Conservation (phyloP, 2,329 filamentous ascomycete species). For the Verticillium dahliae region DNA sequence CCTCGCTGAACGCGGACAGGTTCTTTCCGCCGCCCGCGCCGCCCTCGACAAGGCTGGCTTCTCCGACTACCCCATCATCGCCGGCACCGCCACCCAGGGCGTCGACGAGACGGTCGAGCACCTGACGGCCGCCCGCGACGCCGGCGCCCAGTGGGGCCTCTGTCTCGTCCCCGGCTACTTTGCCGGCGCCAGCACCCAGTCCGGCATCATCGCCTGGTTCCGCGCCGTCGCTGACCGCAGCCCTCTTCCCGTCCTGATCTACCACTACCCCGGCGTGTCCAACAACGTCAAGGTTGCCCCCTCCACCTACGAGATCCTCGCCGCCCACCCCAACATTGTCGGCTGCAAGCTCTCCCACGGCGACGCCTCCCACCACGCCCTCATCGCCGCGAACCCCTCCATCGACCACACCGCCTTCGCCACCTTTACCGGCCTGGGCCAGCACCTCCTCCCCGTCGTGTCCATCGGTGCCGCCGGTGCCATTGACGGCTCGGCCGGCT, state of each 20-base stretch:
- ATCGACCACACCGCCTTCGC: conserved; percentile 54
- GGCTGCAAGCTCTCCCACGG: conserved; percentile 65
- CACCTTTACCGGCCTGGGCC: conserved; percentile 58
- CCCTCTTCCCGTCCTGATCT: conserved; percentile 52
- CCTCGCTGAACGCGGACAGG: conserved; percentile 45
- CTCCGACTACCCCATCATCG: conserved; percentile 53
- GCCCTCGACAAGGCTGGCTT: conserved; percentile 50
- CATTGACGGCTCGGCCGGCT: conserved; percentile 55
- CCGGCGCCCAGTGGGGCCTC: conserved; percentile 53
- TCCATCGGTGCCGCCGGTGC: conserved; percentile 52
- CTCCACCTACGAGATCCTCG: conserved; percentile 48
- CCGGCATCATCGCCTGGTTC: conserved; percentile 52
- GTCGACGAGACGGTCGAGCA: conserved; percentile 54
- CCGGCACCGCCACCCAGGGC: conserved; percentile 54
- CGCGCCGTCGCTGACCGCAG: conserved; percentile 50
- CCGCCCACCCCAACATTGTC: conserved; percentile 59
- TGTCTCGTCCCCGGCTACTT: conserved; percentile 56
- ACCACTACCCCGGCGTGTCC: conserved; percentile 61
- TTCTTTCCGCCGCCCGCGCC: conserved; percentile 49
- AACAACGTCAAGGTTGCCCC: conserved; percentile 57
- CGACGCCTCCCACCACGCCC: conserved; percentile 56
- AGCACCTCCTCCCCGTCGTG: conserved; percentile 56
- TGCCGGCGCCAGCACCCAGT: conserved; percentile 44
- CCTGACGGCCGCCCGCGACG: conserved; percentile 45
- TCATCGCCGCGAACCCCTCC: conserved; percentile 51